These are phyloP conservation scores for Ramicandelaber brevisporus DNA, from an alignment of 192 early-diverging fungal species.

Conservation along the genomic window DNA sequence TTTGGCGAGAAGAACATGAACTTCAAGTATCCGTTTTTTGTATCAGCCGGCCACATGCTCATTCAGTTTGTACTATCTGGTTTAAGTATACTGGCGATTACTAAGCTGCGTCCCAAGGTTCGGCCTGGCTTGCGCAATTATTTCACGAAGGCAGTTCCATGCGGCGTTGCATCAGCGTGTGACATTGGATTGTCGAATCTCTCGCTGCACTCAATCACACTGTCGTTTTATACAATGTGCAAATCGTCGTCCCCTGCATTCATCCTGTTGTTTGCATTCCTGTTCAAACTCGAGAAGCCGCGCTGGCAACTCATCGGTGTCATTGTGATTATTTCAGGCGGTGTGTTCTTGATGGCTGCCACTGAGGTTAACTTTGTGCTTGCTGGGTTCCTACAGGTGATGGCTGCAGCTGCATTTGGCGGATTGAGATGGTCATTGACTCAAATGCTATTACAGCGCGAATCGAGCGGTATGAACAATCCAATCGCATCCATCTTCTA, in stretches of 20 bases:
- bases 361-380: conserved; percentile 57
- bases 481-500: conserved; percentile 67
- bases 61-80: conserved; percentile 46
- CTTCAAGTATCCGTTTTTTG: conserved; percentile 73
- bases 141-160: conserved; percentile 51
- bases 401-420: conserved; percentile 49
- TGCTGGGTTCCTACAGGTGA: conserved; percentile 49
- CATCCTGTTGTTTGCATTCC: conserved; percentile 74
- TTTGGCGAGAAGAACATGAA: conserved; percentile 56
- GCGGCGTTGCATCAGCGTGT: conserved; percentile 63
- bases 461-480: conserved; percentile 57
- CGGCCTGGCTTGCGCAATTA: conserved; percentile 26
- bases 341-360: conserved; percentile 70
- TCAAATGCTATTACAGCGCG: conserved; percentile 50
- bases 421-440: conserved; percentile 84
- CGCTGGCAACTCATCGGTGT: conserved; percentile 39
- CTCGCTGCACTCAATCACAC: conserved; percentile 59
- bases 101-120: conserved; percentile 27
- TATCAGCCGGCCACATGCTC: conserved; percentile 58
- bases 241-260: conserved; percentile 50
- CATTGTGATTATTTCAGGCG: conserved; percentile 52
- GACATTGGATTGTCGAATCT: conserved; percentile 82
- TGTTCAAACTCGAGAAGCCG: conserved; percentile 61
- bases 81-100: conserved; percentile 25
- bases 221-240: conserved; percentile 84